These are phyloP conservation scores for Parasarocladium wereldwijsianum DNA, from an alignment of 2,329 filamentous ascomycete genomes.

Conservation along the genomic window DNA sequence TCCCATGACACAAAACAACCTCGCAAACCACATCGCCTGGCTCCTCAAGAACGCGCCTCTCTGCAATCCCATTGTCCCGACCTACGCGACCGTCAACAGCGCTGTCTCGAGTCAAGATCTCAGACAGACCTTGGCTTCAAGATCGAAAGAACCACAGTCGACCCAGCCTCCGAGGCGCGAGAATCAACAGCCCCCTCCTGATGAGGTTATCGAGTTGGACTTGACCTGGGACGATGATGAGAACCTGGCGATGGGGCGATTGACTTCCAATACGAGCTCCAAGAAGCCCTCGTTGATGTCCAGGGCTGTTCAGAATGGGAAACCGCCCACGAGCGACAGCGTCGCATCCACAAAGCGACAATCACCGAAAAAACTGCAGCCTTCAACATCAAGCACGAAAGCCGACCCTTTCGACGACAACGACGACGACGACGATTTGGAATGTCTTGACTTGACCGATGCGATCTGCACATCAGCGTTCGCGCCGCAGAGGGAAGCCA, in stretches of 20 bases:
- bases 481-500: no score
- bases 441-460: constrained; percentile 26
- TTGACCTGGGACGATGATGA: constrained; percentile 2
- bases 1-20: constrained; percentile 47
- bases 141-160: constrained; percentile 9
- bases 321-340: constrained; percentile 17
- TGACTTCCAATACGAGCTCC: constrained; percentile 26
- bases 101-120: constrained; percentile 9
- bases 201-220: constrained; percentile 1
- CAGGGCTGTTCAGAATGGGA: constrained; percentile 25
- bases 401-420: background rate
- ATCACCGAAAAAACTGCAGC: constrained; percentile 9
- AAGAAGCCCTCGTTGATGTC: constrained; percentile 30
- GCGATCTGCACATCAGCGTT: no score
- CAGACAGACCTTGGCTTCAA: constrained; percentile 6
- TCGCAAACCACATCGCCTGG: constrained; percentile 42
- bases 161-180: background rate
- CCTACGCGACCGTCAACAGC: constrained; percentile 19
- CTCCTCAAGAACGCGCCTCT: constrained; percentile 32
- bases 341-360: constrained; percentile 8
- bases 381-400: constrained; percentile 14
- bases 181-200: constrained; percentile 1
- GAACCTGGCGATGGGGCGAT: constrained; percentile 26
- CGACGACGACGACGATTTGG: constrained; percentile 19
- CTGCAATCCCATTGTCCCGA: constrained; percentile 23